Percentiles rank a stretch among this genome's conserved stretches.
These are phyloP conservation scores for Candida bentonensis DNA, from an alignment of 805 yeast species.

Conservation along the genomic window DNA sequence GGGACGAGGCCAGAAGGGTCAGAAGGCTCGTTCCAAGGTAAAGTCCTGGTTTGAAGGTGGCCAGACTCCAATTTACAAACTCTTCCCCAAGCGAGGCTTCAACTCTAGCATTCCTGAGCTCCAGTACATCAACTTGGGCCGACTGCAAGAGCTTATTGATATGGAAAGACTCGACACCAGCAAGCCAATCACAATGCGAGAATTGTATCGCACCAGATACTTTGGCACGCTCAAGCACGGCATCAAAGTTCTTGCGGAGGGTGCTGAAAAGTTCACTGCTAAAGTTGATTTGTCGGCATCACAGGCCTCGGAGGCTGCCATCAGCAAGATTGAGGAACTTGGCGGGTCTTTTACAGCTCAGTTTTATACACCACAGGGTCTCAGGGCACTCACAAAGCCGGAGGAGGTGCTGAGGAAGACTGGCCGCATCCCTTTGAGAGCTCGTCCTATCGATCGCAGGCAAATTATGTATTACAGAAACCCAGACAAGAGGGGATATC, in stretches of 20 bases:
- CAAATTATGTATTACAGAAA: constrained; percentile 68
- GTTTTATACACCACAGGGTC: constrained; percentile 52
- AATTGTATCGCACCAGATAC: constrained; percentile 62
- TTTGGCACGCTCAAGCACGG: constrained; percentile 67
- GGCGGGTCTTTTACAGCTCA: constrained; percentile 67
- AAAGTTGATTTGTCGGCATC: constrained; percentile 72
- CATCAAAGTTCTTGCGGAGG: constrained; percentile 65
- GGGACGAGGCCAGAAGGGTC: constrained; percentile 97
- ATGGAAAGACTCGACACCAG: constrained; percentile 44
- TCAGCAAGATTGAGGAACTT: constrained; percentile 50
- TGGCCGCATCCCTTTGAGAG: constrained; percentile 71
- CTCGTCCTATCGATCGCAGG: constrained; percentile 75
- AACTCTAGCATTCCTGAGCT: constrained; percentile 24
- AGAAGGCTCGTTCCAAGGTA: constrained; percentile 84
- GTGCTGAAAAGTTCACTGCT: constrained; percentile 29
- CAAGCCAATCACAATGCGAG: constrained; percentile 49
- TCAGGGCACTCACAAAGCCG: constrained; percentile 67
- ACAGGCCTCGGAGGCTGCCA: constrained; percentile 63
- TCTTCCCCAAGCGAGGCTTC: constrained; percentile 84
- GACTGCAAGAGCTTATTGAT: constrained; percentile 58
- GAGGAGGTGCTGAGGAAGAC: constrained; percentile 49
- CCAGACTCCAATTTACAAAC: constrained; percentile 79
- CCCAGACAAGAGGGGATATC: constrained; percentile 62
- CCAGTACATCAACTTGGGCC: constrained; percentile 45
- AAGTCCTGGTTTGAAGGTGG: constrained; percentile 98